These are phyloP conservation scores for Crithidia acanthocephali DNA, from an alignment of 208 protist species.

Conservation along the genomic window DNA sequence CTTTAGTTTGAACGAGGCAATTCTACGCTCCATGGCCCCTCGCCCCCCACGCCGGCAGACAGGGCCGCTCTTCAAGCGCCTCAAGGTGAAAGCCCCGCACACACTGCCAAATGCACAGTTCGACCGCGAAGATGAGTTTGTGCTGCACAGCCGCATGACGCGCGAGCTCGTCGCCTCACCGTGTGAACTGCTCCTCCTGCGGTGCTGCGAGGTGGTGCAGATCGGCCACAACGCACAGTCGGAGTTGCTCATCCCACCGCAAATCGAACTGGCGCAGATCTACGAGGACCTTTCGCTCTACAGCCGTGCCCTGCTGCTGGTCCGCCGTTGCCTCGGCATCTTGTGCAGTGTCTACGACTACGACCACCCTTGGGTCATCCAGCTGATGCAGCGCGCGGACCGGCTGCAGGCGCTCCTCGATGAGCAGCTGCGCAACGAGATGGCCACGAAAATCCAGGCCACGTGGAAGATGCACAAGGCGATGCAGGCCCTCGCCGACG, in stretches of 20 bases:
- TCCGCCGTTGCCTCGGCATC: conserved; percentile 85
- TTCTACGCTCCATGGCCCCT: conserved; percentile 77
- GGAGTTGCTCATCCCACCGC: conserved; percentile 79
- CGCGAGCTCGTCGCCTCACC: conserved; percentile 79
- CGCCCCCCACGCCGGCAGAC: conserved; percentile 55
- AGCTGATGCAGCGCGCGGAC: conserved; percentile 64
- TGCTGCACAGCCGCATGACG: conserved; percentile 81
- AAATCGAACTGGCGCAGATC: conserved; percentile 80
- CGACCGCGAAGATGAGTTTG: conserved; percentile 77
- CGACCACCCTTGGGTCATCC: conserved; percentile 84
- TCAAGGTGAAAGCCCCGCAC: conserved; percentile 54
- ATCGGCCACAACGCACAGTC: conserved; percentile 82
- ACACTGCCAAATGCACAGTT: conserved; percentile 11
- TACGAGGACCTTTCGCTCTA: conserved; percentile 84
- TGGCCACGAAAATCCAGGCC: conserved; percentile 85
- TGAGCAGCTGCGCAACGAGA: conserved; percentile 46
- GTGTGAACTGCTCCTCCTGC: conserved; percentile 84
- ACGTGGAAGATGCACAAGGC: conserved; percentile 82
- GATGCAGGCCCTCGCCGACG: conserved; percentile 66
- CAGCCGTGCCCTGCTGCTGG: conserved; percentile 76
- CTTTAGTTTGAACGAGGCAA: conserved; percentile 80
- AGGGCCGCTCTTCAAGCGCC: conserved; percentile 57
- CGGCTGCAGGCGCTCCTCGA: conserved; percentile 51
- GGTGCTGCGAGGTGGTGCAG: conserved; percentile 87
- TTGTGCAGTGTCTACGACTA: conserved; percentile 88